Evolutionary conservation across 2,329 filamentous ascomycete genomes (phyloP).

Genomic region (Colletotrichum endophyticum): DNA sequence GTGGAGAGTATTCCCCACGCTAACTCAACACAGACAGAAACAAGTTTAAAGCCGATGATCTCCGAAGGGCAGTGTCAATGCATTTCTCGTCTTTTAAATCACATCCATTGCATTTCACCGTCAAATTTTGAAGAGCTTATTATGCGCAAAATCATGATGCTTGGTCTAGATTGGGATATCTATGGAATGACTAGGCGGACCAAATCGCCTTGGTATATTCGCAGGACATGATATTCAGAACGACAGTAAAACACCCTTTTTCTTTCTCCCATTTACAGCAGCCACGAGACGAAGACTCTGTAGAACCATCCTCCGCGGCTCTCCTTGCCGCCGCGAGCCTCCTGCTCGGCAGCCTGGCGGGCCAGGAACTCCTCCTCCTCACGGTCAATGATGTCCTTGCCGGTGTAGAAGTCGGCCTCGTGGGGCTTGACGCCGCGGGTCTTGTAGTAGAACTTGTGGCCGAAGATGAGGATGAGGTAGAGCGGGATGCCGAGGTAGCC

Average conservation of each 20-base stretch:
- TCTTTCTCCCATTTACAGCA: slow-evolving; percentile 15
- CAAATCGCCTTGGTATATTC: slow-evolving; percentile 19
- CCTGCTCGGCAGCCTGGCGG: slow-evolving; percentile 42
- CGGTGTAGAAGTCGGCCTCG: slow-evolving; percentile 72
- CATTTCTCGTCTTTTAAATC: neutral
- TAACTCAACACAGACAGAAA: neutral
- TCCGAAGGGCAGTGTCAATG: neutral
- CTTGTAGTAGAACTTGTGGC: slow-evolving; percentile 65
- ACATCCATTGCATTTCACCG: neutral
- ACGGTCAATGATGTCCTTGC: slow-evolving; percentile 75
- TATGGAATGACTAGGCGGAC: slow-evolving; percentile 8
- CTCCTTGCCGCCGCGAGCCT: slow-evolving; percentile 25
- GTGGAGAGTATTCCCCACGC: neutral
- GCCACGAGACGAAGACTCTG: slow-evolving; percentile 25
- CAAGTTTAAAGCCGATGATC: neutral
- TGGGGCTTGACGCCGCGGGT: slow-evolving; percentile 59
- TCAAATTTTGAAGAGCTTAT: neutral
- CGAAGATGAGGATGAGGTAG: slow-evolving; percentile 72
- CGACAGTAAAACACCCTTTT: neutral
- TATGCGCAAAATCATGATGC: neutral
- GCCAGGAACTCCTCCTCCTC: slow-evolving; percentile 75
- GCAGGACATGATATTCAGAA: slow-evolving; percentile 18
- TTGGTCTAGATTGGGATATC: slow-evolving; percentile 17
- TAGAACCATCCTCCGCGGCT: slow-evolving; percentile 31
- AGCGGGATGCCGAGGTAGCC: slow-evolving; percentile 79